phyloP scores from a whole-genome alignment of 768 basidiomycete species.

The Hypholoma sublateritium region DNA sequence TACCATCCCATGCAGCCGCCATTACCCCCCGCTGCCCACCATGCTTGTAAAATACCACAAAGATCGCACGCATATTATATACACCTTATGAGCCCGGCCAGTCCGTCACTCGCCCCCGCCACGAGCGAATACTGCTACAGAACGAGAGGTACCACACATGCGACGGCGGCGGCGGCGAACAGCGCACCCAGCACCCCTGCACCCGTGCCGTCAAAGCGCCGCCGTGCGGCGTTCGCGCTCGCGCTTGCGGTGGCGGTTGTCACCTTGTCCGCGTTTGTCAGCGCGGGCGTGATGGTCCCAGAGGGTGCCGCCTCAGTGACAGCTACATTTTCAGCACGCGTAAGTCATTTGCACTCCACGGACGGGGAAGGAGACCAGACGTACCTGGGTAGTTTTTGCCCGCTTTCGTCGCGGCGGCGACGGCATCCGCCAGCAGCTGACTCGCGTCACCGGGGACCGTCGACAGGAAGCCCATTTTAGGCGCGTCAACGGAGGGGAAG shows the following conservation, averaged over 20 bases:
- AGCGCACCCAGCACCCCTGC: no score
- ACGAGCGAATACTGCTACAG: no score
- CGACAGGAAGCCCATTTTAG: constrained; percentile 70
- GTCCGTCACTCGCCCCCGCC: no score
- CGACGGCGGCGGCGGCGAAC: no score
- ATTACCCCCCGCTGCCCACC: no score
- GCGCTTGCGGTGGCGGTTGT: neutral
- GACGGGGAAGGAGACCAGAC: constrained; percentile 8
- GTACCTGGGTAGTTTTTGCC: constrained; percentile 36
- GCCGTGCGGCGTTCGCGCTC: neutral
- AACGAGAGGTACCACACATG: no score
- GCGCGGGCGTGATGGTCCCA: constrained; percentile 21
- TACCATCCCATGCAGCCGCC: no score
- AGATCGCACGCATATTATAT: no score
- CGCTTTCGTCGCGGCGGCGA: constrained; percentile 23
- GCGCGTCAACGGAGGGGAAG: constrained; percentile 64
- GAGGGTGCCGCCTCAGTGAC: constrained; percentile 42
- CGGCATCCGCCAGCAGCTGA: constrained; percentile 29
- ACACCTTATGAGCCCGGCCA: no score
- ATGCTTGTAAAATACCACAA: no score
- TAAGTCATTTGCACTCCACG: neutral
- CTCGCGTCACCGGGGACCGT: constrained; percentile 62
- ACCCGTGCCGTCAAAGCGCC: no score
- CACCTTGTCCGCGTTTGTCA: constrained; percentile 12
- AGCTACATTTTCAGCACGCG: constrained; percentile 22